Conservation (phyloP, 768 basidiomycete genomes). For the Daedaleopsis nitida region DNA sequence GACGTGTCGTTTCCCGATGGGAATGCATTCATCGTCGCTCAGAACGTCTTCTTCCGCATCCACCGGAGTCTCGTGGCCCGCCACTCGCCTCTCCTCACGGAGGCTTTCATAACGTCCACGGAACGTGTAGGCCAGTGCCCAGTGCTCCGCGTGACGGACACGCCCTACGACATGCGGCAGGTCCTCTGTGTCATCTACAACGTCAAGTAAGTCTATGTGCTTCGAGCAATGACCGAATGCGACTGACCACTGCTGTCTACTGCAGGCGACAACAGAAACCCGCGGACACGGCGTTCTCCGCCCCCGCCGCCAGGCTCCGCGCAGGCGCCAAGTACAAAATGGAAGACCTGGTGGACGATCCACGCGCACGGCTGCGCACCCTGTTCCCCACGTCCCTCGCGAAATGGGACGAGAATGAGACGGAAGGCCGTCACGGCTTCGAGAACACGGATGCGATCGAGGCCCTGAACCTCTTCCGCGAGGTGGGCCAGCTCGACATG, state of each 20-base stretch:
- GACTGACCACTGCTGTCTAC: too few relatives aligned
- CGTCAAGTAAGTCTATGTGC: background rate
- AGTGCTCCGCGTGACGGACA: background rate
- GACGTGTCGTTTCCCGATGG: background rate
- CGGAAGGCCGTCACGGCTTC: background rate
- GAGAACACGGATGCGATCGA: background rate
- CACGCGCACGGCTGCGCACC: background rate
- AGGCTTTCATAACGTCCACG: background rate
- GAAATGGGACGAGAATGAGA: background rate
- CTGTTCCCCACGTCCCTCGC: background rate
- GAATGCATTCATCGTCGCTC: background rate
- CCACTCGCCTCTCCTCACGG: background rate
- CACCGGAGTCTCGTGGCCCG: background rate
- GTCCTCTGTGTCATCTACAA: background rate
- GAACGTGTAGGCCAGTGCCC: background rate
- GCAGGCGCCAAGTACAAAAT: background rate
- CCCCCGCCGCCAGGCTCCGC: background rate
- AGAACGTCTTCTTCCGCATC: background rate
- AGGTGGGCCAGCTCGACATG: background rate
- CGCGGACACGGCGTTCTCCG: background rate
- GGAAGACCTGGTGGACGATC: background rate
- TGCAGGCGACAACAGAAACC: background rate
- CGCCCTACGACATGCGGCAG: background rate
- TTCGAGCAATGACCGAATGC: too few relatives aligned
- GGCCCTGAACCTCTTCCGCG: background rate